These are phyloP conservation scores for Yamadazyma buinensis DNA, from an alignment of 1,139 yeast species.

Conservation along the genomic window DNA sequence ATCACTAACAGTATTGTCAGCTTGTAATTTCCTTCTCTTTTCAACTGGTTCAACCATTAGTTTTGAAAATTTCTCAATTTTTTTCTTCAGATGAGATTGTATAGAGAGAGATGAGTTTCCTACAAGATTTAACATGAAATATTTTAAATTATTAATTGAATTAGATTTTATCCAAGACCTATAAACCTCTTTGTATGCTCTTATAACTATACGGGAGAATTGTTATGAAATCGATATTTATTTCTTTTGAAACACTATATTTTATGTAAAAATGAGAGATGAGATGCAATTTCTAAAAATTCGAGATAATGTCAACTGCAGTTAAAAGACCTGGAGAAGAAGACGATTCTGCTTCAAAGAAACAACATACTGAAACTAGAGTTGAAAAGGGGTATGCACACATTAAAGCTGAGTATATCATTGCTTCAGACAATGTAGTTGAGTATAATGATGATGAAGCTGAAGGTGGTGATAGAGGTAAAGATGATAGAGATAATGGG, in stretches of 20 bases:
- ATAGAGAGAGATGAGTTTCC: slow-evolving; percentile 1
- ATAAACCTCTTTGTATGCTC: too few species aligned
- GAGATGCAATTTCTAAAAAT: background rate
- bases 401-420: slow-evolving; percentile 59
- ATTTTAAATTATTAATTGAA: too few species aligned
- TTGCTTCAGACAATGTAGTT: slow-evolving; percentile 25
- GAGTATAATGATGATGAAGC: slow-evolving; percentile 50
- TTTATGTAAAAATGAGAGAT: background rate
- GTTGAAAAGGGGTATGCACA: slow-evolving; percentile 56
- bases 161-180: too few species aligned
- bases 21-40: slow-evolving; percentile 27
- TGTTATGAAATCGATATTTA: too few species aligned
- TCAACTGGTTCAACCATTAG: slow-evolving; percentile 30
- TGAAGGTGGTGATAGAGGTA: slow-evolving; percentile 40
- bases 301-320: slow-evolving; percentile 5
- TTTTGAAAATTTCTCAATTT: slow-evolving; percentile 1
- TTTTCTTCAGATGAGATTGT: slow-evolving; percentile 3
- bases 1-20: background rate
- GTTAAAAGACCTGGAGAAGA: slow-evolving; percentile 20
- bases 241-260: too few species aligned
- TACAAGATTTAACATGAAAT: too few species aligned
- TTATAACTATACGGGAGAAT: too few species aligned
- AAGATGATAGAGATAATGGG: slow-evolving; percentile 21
- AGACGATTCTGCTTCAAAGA: slow-evolving; percentile 19
- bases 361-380: slow-evolving; percentile 16